phyloP scores from a whole-genome alignment of 495 filamentous ascomycete genomes.

The Penicillium silybi region DNA sequence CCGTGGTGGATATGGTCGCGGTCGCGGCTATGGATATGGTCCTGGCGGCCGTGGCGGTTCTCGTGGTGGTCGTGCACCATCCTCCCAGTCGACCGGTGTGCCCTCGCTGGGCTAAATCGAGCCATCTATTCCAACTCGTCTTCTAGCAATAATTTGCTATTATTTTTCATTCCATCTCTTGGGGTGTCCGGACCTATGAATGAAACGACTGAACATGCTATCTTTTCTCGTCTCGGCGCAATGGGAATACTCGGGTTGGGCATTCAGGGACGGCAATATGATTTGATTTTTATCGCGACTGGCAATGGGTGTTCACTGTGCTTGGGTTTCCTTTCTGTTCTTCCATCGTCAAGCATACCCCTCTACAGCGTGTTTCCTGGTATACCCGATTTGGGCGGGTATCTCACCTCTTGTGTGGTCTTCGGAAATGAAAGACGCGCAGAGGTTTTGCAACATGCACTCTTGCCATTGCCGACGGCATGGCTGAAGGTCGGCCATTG shows the following conservation, averaged over 20 bases:
- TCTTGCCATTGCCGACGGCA: neutral
- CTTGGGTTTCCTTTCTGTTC: conserved; percentile 7
- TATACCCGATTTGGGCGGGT: conserved; percentile 15
- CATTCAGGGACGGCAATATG: conserved; percentile 25
- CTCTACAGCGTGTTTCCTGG: conserved; percentile 21
- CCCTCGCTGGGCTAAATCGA: conserved; percentile 33
- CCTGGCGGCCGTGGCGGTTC: conserved; percentile 15
- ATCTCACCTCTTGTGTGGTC: conserved; percentile 9
- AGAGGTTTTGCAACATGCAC: conserved; percentile 1
- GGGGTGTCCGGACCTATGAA: conserved; percentile 19
- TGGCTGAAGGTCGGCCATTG: neutral
- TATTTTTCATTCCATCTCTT: conserved; percentile 13
- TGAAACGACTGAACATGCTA: conserved; percentile 25
- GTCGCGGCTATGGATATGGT: conserved; percentile 47
- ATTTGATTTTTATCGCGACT: conserved; percentile 1
- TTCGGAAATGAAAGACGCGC: conserved; percentile 7
- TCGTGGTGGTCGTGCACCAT: conserved; percentile 33
- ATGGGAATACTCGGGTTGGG: conserved; percentile 23
- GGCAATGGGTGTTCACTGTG: conserved; percentile 19
- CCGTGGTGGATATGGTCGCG: conserved; percentile 66
- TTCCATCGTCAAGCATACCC: conserved; percentile 24
- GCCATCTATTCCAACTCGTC: conserved; percentile 2
- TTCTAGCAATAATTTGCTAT: conserved; percentile 15
- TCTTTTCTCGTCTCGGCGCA: conserved; percentile 29
- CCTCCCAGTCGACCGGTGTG: conserved; percentile 42